These are phyloP conservation scores for Talaromyces amestolkiae DNA, from an alignment of 2,329 filamentous ascomycete species.

Conservation along the genomic window DNA sequence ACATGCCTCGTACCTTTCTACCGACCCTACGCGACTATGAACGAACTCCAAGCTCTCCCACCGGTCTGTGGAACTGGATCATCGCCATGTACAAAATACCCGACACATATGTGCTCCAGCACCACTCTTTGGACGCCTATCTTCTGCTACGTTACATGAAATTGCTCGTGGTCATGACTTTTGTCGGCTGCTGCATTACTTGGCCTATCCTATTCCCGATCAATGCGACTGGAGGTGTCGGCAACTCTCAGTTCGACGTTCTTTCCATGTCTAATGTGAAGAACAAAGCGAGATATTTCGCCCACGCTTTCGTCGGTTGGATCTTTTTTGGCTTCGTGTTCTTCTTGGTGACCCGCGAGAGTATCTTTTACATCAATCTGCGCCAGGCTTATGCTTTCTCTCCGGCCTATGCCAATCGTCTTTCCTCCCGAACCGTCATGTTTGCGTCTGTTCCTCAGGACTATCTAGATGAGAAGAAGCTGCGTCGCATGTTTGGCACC, in stretches of 20 bases:
- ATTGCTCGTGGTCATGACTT: conserved; percentile 71
- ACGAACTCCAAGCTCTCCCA: conserved; percentile 59
- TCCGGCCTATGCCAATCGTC: conserved; percentile 75
- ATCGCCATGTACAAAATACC: conserved; percentile 62
- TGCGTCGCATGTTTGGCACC: conserved; percentile 76
- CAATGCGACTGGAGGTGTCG: conserved; percentile 75
- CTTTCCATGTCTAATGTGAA: conserved; percentile 75
- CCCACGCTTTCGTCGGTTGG: conserved; percentile 77
- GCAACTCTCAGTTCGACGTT: conserved; percentile 66
- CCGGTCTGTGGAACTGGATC: conserved; percentile 67
- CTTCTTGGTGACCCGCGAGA: conserved; percentile 81
- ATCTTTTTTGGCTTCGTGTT: conserved; percentile 85
- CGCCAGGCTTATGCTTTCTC: conserved; percentile 89
- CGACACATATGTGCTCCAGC: conserved; percentile 79
- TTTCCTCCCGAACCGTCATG: conserved; percentile 87
- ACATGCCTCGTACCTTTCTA: conserved; percentile 57
- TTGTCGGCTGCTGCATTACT: conserved; percentile 78
- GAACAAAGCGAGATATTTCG: conserved; percentile 68
- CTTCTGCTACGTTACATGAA: conserved; percentile 87
- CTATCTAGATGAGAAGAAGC: conserved; percentile 72
- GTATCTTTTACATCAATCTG: conserved; percentile 87
- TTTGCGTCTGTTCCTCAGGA: conserved; percentile 78
- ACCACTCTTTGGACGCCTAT: conserved; percentile 89
- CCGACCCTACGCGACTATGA: conserved; percentile 52
- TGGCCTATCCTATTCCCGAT: conserved; percentile 88